phyloP scores from a whole-genome alignment of 768 basidiomycete species.

The Lactifluus pinguis region DNA sequence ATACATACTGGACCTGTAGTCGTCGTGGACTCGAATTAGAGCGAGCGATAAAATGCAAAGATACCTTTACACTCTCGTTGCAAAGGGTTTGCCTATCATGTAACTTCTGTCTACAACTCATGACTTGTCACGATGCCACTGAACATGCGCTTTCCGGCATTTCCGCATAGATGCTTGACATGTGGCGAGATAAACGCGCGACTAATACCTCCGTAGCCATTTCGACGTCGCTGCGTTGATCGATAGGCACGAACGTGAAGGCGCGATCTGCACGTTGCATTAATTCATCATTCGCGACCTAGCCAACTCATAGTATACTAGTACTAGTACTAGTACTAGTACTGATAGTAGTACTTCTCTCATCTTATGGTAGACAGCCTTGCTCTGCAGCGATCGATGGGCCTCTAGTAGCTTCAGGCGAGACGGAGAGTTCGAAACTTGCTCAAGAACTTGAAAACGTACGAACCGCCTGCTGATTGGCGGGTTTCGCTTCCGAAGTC shows the following conservation, averaged over 20 bases:
- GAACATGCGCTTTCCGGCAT: neutral
- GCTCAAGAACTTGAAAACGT: neutral
- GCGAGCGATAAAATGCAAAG: neutral
- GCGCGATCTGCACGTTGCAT: slow-evolving; percentile 15
- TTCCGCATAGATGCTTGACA: neutral
- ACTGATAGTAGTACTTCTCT: neutral
- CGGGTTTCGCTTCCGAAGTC: neutral
- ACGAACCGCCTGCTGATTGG: neutral
- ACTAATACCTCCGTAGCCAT: neutral
- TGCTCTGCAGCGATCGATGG: neutral
- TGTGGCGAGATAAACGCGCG: neutral
- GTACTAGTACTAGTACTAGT: too few relatives aligned
- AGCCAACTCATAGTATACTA: neutral
- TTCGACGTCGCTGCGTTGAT: slow-evolving; percentile 6
- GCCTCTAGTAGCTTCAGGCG: neutral
- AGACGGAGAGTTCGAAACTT: neutral
- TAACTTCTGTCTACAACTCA: neutral
- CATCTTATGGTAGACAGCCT: neutral
- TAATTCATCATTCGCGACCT: neutral
- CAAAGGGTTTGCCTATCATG: neutral
- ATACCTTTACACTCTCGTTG: neutral
- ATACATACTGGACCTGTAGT: neutral
- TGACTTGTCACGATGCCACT: neutral
- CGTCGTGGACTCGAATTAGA: neutral
- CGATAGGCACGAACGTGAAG: slow-evolving; percentile 10